Conservation (phyloP, 2,329 filamentous ascomycete genomes). For the Verticillium alfalfae region DNA sequence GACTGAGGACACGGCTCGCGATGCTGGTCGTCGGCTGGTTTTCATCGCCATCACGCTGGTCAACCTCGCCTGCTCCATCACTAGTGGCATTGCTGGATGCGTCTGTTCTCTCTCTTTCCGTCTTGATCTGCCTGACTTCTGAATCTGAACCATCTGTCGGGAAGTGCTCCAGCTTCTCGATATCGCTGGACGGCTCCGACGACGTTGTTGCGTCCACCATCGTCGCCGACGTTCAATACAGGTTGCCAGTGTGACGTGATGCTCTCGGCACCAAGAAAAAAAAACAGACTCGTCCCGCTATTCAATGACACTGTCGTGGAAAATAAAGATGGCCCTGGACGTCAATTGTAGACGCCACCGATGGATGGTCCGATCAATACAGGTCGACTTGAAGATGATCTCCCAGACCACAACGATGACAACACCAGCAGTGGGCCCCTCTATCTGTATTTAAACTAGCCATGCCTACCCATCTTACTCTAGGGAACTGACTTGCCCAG, state of each 20-base stretch:
- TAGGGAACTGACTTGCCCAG: background rate
- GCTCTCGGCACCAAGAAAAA: no score
- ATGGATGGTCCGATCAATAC: no score
- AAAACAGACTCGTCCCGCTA: background rate
- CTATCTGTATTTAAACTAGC: background rate
- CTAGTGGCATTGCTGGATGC: slow-evolving; percentile 10
- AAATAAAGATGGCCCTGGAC: no score
- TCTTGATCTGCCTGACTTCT: background rate
- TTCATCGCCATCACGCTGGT: background rate
- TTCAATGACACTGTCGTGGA: no score
- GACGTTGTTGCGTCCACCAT: background rate
- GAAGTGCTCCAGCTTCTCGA: background rate
- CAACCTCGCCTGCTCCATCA: background rate
- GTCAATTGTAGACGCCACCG: no score
- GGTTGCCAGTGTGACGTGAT: no score
- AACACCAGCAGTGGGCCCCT: background rate
- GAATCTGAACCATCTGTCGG: background rate
- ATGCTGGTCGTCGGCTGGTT: slow-evolving; percentile 12
- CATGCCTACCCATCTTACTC: background rate
- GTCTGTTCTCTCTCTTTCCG: background rate
- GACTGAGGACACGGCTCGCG: slow-evolving; percentile 31
- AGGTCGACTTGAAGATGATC: background rate
- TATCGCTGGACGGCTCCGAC: background rate
- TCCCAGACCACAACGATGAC: background rate
- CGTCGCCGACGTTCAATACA: background rate